A percentile compares a stretch with the other conserved stretches of the same genome.
These are phyloP conservation scores for Antitrichia curtipendula DNA, from an alignment of 225 moss, liverwort and hornwort species.

Conservation along the genomic window DNA sequence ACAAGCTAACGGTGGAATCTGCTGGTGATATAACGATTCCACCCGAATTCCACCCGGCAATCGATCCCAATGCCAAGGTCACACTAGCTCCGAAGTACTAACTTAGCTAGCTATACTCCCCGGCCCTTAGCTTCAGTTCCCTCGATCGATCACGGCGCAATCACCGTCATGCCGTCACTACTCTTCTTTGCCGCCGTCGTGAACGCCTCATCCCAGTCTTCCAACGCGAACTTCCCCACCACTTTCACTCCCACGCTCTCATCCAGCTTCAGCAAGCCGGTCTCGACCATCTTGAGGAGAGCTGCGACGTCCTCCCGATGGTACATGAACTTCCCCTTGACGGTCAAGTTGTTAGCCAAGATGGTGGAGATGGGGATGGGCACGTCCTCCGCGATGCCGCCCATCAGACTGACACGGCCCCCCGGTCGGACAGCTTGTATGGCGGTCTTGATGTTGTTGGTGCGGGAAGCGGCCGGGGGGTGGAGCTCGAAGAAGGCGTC, in stretches of 20 bases:
- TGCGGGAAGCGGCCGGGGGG: not conserved
- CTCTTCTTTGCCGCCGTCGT: not conserved
- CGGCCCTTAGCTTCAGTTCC: not conserved
- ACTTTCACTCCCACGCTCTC: not conserved
- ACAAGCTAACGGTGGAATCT: not conserved
- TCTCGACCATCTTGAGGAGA: not conserved
- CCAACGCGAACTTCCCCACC: not conserved
- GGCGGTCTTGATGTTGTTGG: not conserved
- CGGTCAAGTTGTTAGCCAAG: not conserved
- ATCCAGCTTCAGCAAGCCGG: not conserved
- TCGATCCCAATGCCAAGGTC: not conserved
- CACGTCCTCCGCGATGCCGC: not conserved
- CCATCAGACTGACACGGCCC: not conserved
- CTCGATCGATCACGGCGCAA: not conserved
- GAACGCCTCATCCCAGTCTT: not conserved
- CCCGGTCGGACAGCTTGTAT: not conserved
- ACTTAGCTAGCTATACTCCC: not conserved
- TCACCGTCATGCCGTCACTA: not conserved
- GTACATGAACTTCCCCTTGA: not conserved
- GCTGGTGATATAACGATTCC: not conserved
- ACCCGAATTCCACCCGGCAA: not conserved
- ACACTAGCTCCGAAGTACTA: too few relatives aligned
- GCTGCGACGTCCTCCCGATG: not conserved
- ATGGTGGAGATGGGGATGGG: not conserved
- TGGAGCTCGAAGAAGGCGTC: not conserved